Conservation (phyloP, 2,329 filamentous ascomycete species). For the Fusarium sp. region DNA sequence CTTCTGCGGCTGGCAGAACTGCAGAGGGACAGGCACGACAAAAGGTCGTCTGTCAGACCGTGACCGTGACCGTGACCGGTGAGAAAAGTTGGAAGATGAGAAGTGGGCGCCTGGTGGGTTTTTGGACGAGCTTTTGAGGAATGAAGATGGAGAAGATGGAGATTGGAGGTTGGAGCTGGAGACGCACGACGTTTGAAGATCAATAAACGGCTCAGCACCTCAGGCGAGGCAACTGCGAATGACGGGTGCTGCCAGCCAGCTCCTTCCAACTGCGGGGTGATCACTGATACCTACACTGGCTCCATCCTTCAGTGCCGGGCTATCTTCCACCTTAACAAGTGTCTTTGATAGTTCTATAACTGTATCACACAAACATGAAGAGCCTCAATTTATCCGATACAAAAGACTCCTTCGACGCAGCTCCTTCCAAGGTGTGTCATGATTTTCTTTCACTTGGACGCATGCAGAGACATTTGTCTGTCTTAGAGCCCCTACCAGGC, state of each 20-base stretch:
- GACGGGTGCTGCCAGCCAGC: slow-evolving; percentile 4
- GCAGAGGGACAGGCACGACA: background rate
- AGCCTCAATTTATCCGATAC: background rate
- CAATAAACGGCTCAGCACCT: slow-evolving; percentile 9
- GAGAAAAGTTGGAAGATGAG: background rate
- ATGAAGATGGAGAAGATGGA: slow-evolving; percentile 2
- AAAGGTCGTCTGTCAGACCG: background rate
- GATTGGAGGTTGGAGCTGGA: slow-evolving; percentile 9
- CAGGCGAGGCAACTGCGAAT: slow-evolving; percentile 16
- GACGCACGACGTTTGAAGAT: slow-evolving; percentile 17
- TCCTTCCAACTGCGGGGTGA: slow-evolving; percentile 24
- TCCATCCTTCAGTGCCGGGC: background rate
- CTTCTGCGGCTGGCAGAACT: background rate
- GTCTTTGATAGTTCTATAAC: background rate
- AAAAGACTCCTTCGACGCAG: background rate
- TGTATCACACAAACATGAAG: background rate
- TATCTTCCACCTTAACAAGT: background rate
- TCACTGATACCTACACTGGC: background rate
- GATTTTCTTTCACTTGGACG: background rate
- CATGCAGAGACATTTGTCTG: background rate
- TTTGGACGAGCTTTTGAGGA: background rate
- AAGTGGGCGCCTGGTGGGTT: background rate
- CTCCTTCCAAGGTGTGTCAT: background rate
- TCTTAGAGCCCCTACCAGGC: slow-evolving; percentile 2
- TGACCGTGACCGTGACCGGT: background rate